phyloP scores from a whole-genome alignment of 1,139 yeast genomes.

The Debaryomycetaceae sp. region DNA sequence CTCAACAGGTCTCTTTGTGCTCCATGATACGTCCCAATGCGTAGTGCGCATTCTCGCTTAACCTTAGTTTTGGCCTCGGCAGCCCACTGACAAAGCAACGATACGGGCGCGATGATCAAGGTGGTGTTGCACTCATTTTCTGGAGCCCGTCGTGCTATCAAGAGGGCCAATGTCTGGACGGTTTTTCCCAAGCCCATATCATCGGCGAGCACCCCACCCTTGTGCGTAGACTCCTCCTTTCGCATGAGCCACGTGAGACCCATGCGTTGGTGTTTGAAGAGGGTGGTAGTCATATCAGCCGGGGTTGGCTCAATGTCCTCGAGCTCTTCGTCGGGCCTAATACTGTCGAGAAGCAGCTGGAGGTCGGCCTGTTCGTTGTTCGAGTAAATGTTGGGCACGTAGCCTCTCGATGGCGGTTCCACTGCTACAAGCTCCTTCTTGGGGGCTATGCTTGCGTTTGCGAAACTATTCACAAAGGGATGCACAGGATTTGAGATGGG shows the following conservation, averaged over 20 bases:
- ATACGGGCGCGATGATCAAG: slow-evolving; percentile 77
- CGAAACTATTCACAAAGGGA: neutral
- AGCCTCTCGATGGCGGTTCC: slow-evolving; percentile 6
- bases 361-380: slow-evolving; percentile 27
- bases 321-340: slow-evolving; percentile 47
- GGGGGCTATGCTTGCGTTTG: neutral
- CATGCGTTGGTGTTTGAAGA: slow-evolving; percentile 74
- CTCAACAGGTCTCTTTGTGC: slow-evolving; percentile 24
- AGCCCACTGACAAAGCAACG: slow-evolving; percentile 76
- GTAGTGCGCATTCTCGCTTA: slow-evolving; percentile 34
- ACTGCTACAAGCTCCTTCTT: neutral
- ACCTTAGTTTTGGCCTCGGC: slow-evolving; percentile 60
- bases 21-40: slow-evolving; percentile 56
- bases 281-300: slow-evolving; percentile 46
- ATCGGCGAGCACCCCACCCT: slow-evolving; percentile 83
- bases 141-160: slow-evolving; percentile 42
- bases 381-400: slow-evolving; percentile 13
- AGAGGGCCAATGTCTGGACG: slow-evolving; percentile 65
- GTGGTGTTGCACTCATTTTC: slow-evolving; percentile 39
- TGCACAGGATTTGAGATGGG: too few species aligned
- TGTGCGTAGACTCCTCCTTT: slow-evolving; percentile 45
- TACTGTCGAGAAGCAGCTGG: slow-evolving; percentile 49
- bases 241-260: slow-evolving; percentile 77
- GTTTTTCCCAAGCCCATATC: slow-evolving; percentile 96
- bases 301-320: slow-evolving; percentile 55